These are phyloP conservation scores for Ormosia emarginata DNA, from an alignment of 306 rosid species.

Conservation along the genomic window DNA sequence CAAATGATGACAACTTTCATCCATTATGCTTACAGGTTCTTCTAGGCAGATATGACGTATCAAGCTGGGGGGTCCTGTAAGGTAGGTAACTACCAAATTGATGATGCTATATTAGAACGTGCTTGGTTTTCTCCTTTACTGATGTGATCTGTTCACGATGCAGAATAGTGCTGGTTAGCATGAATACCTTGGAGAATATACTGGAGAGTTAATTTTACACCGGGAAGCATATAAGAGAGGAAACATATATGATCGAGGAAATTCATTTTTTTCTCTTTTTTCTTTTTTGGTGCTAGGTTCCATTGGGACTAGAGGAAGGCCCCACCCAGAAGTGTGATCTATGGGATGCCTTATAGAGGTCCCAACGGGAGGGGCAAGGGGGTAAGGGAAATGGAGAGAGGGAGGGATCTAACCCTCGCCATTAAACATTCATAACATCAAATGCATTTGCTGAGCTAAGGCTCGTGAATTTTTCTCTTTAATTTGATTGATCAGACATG, in stretches of 20 bases:
- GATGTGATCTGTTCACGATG: slow-evolving; percentile 30
- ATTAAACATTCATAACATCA: too few relatives aligned
- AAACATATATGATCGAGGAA: slow-evolving; percentile 96
- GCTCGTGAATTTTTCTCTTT: slow-evolving; percentile 58
- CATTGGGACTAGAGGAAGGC: too few relatives aligned
- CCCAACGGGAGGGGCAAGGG: too few relatives aligned
- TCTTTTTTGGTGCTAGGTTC: too few relatives aligned
- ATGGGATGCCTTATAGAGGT: too few relatives aligned
- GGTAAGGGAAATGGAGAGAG: too few relatives aligned
- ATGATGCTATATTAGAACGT: not conserved
- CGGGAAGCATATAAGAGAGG: slow-evolving; percentile 99
- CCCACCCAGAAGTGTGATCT: too few relatives aligned
- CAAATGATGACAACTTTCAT: slow-evolving; percentile 3
- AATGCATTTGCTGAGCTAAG: too few relatives aligned
- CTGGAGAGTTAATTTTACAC: slow-evolving; percentile 93
- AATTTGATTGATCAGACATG: slow-evolving; percentile 96
- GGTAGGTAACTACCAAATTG: slow-evolving; percentile 49
- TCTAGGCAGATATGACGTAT: slow-evolving; percentile 89
- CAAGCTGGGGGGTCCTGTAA: slow-evolving; percentile 98
- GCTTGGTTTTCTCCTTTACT: slow-evolving; percentile 23
- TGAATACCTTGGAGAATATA: slow-evolving; percentile 97
- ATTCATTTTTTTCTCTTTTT: slow-evolving; percentile 38
- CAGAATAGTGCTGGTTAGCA: slow-evolving; percentile 94
- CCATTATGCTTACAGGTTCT: slow-evolving; percentile 57
- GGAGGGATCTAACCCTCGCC: too few relatives aligned